These are phyloP conservation scores for Flaveria ramosissima DNA, from an alignment of 129 eudicot genomes.

Conservation along the genomic window DNA sequence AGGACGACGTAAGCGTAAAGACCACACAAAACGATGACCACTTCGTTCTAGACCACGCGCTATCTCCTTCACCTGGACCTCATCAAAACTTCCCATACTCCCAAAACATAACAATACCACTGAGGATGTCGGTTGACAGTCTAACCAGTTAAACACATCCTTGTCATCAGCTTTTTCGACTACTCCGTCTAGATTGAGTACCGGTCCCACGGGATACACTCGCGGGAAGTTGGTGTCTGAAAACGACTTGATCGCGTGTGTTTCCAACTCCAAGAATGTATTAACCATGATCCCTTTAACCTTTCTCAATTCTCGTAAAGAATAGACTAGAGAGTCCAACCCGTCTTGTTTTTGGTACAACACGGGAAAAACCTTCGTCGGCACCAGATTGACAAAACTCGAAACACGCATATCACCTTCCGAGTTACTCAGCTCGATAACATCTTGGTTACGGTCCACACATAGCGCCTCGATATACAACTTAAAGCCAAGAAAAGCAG, in stretches of 20 bases:
- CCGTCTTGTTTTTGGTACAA: constrained; percentile 5
- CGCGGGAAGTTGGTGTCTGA: constrained; percentile 14
- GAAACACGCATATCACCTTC: constrained; percentile 30
- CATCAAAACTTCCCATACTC: constrained; percentile 49
- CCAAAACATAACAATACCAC: constrained; percentile 64
- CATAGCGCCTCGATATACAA: constrained; percentile 11
- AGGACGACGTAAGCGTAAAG: constrained; percentile 38
- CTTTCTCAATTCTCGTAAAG: constrained; percentile 23
- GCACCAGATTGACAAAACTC: constrained; percentile 33
- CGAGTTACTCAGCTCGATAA: constrained; percentile 19
- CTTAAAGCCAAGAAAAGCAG: constrained; percentile 22
- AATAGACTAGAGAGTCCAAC: not conserved
- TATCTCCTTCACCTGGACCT: constrained; percentile 52
- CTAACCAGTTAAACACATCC: constrained; percentile 36
- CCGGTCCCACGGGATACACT: constrained; percentile 42
- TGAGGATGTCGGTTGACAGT: constrained; percentile 39
- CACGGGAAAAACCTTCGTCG: constrained; percentile 29
- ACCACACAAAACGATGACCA: constrained; percentile 57
- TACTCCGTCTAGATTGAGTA: constrained; percentile 24
- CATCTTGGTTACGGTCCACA: constrained; percentile 23
- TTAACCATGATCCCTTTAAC: constrained; percentile 37
- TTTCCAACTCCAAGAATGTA: constrained; percentile 39
- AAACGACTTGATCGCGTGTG: constrained; percentile 27
- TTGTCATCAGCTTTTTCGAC: not conserved
- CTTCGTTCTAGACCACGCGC: constrained; percentile 48